Evolutionary conservation across 2,329 filamentous ascomycete genomes (phyloP), one percentile per base, ranked within the genome.

Genomic region (Fusarium clavum): DNA sequence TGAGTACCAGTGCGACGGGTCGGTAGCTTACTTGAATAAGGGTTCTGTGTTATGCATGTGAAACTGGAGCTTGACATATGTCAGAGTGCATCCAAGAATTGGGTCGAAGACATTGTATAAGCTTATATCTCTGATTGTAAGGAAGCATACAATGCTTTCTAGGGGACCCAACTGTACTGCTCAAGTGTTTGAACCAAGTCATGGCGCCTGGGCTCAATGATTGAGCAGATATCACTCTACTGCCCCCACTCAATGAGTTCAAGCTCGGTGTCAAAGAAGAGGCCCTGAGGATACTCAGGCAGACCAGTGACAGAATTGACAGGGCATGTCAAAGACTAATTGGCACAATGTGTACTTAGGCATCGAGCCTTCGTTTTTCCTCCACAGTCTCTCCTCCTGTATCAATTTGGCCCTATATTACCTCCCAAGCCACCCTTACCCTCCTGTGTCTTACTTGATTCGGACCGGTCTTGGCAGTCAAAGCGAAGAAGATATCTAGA

Each of bases 1-100:
- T 29, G 18, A 52, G 13, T 52, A 41, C 49, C 49, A 52, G 49
- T 52, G 49, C 49, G 14, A 41, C 32, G 49, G 49, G 24, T 41
- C 49, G 49, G 49, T 41, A 52, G 34, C 8, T n/a, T 52, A 14
- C 22, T 41, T 34, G n/a, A n/a, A 16, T 16, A 8, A 41, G 18
- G 25, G 34, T 16, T 29, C 10, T 14, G 25, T 41, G 24, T 11
- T 3, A 22, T 41, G 34, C 49, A 52, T 41, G 9, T 52, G 18
- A 40, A 41, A 27, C 32, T 41, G 49, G 24, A 48, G 4, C 14
- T 52, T 22, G 49, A 14, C 24, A 41, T 34, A 52, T 20, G 24
- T 3, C 13, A 13, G 34, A 38, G 25, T 38, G 10, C 34, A 38
- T 38, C 10, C 6, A 18, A 11, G 34, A n/a, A n/a, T n/a, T 11